Conservation (phyloP, 331 rosid genomes). For the Malus hybrid region DNA sequence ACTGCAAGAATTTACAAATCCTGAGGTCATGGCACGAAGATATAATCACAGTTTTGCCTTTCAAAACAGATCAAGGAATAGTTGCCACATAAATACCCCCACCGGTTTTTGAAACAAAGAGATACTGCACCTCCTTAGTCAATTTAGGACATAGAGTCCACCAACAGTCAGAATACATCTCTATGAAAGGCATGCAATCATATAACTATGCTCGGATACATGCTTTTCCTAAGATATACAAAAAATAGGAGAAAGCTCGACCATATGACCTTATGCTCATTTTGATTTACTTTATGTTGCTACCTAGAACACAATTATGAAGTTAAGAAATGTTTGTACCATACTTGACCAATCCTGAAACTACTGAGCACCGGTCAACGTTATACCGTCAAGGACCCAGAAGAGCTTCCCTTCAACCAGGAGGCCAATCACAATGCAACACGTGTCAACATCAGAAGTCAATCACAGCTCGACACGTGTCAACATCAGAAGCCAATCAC, state of each 20-base stretch:
- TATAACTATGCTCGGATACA: neutral
- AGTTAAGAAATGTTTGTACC: too few relatives aligned
- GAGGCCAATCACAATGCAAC: too few relatives aligned
- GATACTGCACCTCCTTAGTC: neutral
- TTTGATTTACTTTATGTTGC: neutral
- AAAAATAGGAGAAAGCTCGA: neutral
- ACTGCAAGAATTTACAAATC: neutral
- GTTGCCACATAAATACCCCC: neutral
- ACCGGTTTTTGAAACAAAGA: neutral
- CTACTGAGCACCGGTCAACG: too few relatives aligned
- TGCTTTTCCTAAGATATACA: neutral
- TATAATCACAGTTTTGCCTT: neutral
- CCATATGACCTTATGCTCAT: neutral
- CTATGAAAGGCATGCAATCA: neutral
- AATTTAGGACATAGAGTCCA: neutral
- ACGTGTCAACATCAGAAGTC: too few relatives aligned
- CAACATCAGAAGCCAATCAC: too few relatives aligned
- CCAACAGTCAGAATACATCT: neutral
- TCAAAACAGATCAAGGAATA: neutral
- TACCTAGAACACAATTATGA: neutral
- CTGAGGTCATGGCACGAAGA: neutral
- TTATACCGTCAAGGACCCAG: too few relatives aligned
- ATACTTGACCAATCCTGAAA: too few relatives aligned
- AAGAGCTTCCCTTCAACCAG: too few relatives aligned
- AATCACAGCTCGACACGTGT: too few relatives aligned